Evolutionary conservation across 208 protist species (phyloP).

Genomic region (Trypanosoma mega): DNA sequence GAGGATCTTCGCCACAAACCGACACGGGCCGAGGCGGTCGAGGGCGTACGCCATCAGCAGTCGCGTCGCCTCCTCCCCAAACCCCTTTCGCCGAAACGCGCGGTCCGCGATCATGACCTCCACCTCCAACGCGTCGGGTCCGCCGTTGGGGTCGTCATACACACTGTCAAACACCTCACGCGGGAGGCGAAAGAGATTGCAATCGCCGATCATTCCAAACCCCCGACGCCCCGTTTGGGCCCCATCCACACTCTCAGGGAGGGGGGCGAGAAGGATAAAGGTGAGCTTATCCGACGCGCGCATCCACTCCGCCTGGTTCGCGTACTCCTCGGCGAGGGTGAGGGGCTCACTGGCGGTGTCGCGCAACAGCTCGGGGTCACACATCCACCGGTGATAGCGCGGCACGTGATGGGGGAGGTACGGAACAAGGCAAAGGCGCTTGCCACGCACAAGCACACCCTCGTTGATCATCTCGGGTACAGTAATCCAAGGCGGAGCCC

Average conservation of each 20-base stretch:
- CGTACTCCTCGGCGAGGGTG: conserved; percentile 80
- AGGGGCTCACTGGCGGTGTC: conserved; percentile 86
- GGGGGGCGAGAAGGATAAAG: conserved; percentile 81
- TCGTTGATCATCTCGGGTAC: conserved; percentile 93
- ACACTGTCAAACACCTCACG: conserved; percentile 28
- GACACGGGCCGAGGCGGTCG: conserved; percentile 47
- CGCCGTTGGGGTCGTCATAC: conserved; percentile 6
- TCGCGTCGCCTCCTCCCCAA: conserved; percentile 71
- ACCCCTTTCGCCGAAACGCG: conserved; percentile 54
- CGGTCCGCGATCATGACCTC: conserved; percentile 90
- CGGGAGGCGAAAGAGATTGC: conserved; percentile 83
- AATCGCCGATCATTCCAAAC: conserved; percentile 82
- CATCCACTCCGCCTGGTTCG: conserved; percentile 87
- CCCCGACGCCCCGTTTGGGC: background rate
- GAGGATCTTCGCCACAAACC: conserved; percentile 91
- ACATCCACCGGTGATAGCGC: conserved; percentile 92
- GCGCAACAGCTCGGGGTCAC: conserved; percentile 53
- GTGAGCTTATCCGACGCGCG: conserved; percentile 82
- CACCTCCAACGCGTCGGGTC: conserved; percentile 61
- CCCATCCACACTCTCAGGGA: conserved; percentile 1
- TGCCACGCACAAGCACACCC: conserved; percentile 46
- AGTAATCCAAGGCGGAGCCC: too few species aligned
- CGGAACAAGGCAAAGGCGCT: conserved; percentile 71
- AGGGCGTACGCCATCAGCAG: conserved; percentile 88
- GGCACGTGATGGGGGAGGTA: conserved; percentile 81